Base-by-base conservation (phyloP, 768 basidiomycete species). In the Chalciporus piperatus region DNA sequence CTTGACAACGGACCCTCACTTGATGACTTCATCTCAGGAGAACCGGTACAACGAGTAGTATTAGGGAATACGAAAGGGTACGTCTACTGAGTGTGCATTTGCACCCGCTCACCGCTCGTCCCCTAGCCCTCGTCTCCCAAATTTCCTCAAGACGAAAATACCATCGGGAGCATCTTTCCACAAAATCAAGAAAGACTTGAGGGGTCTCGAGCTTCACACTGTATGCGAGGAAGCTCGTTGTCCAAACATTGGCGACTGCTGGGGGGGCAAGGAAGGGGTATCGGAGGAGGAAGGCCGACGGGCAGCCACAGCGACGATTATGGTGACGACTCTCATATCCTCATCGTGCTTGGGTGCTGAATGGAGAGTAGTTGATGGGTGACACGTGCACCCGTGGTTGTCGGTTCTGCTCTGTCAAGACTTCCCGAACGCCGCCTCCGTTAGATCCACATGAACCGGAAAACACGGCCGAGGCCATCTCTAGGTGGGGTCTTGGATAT, bases 241-340 rank as follows among this genome's bases (percentile, higher is more conserved):
- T 75, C 97, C 97, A 0, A 99, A 99, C 63, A 98, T 99, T 50
- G 97, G 96, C n/a, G 96, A 98, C 64, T 99, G 97, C 63, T 99
- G 97, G 97, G 93, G 97, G 38, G 94, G 94, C 9, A 85, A 84
- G 61, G 75, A 80, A 28, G 81, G 76, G 43, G 75, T 69, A 38
- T 82, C 80, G 7, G 83, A 85, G 47, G 80, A 79, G 51, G 88
- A 89, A 49, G 86, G 83, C 27, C 84, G 87, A 58, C 84, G 83
- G 52, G 80, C 82, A 44, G 97, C 97, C 20, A 99, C 97, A 7
- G 97, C 97, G 11, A 99, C 97, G 3, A 99, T 99, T 67, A 98
- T 99, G 97, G 95, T 92, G 56, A 52, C 78, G 48, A 42, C 33
- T 46, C 42, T 20, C 30, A 17, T 33, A 14, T 12, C 41, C 35